phyloP scores from a whole-genome alignment of 2,329 filamentous ascomycete species.

The Coleophoma cylindrospora region DNA sequence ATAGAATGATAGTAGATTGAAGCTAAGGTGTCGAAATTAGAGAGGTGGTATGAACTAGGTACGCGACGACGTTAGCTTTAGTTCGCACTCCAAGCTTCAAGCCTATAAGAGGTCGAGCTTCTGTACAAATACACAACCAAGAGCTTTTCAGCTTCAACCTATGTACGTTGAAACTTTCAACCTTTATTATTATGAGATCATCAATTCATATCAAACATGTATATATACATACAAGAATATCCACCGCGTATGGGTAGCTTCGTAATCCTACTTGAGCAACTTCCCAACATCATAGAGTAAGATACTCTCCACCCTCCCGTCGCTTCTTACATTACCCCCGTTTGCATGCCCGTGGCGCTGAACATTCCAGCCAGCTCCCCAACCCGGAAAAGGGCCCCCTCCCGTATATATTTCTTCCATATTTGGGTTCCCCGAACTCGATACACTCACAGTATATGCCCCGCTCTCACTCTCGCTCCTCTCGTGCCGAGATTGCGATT shows the following conservation, averaged over 20 bases:
- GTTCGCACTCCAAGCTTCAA: no score
- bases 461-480: slow-evolving; percentile 3
- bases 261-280: slow-evolving; percentile 13
- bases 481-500: no score
- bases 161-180: no score
- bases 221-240: neutral
- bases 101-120: no score
- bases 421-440: slow-evolving; percentile 4
- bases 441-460: slow-evolving; percentile 8
- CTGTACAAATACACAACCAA: no score
- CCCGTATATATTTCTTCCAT: slow-evolving; percentile 11
- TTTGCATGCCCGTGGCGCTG: slow-evolving; percentile 1
- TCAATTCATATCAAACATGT: neutral
- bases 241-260: neutral
- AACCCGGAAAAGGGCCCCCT: slow-evolving; percentile 13
- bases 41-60: no score
- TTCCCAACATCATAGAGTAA: slow-evolving; percentile 22
- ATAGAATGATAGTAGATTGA: no score
- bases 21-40: no score
- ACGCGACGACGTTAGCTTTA: no score
- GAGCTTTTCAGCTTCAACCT: no score
- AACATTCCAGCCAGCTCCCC: slow-evolving; percentile 22
- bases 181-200: no score
- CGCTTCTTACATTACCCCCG: slow-evolving; percentile 3
- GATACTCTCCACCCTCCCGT: slow-evolving; percentile 18